These are phyloP conservation scores for Pichia sp. DNA, from an alignment of 1,139 yeast genomes.

Conservation along the genomic window DNA sequence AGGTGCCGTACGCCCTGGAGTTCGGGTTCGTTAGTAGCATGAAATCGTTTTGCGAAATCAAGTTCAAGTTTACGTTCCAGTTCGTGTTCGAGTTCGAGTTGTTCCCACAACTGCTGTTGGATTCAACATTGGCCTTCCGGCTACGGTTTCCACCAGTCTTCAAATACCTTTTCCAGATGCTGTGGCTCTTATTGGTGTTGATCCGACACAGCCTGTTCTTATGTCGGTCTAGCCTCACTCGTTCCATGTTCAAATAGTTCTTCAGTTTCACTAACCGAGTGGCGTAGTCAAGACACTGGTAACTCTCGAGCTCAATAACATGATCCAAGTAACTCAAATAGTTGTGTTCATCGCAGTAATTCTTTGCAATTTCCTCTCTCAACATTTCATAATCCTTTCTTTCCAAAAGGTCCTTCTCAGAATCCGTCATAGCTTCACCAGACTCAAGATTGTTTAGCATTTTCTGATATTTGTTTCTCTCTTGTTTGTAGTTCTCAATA, in stretches of 20 bases:
- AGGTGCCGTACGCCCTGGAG: conserved; percentile 25
- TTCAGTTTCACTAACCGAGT: conserved; percentile 33
- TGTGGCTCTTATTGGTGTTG: conserved; percentile 11
- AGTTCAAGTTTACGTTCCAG: background rate
- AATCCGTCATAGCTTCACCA: conserved; percentile 12
- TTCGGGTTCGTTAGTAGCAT: conserved; percentile 25
- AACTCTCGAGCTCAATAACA: conserved; percentile 26
- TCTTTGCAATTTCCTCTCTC: conserved; percentile 26
- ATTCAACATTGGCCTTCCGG: background rate
- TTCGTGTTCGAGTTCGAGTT: background rate
- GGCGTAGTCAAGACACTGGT: conserved; percentile 29
- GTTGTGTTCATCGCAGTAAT: conserved; percentile 28
- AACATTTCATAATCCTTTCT: conserved; percentile 32
- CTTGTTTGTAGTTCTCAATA: conserved; percentile 8
- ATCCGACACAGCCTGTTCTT: conserved; percentile 12
- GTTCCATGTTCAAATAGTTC: conserved; percentile 26
- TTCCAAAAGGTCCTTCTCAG: conserved; percentile 32
- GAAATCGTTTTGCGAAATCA: conserved; percentile 13
- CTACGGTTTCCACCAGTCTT: conserved; percentile 4
- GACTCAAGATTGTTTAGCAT: conserved; percentile 8
- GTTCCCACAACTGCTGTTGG: background rate
- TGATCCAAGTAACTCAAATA: conserved; percentile 27
- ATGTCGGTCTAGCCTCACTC: conserved; percentile 9
- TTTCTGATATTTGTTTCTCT: conserved; percentile 13
- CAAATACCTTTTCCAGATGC: conserved; percentile 16